phyloP scores from a whole-genome alignment of 1,139 yeast species.

The Blastobotrys capitulatus region DNA sequence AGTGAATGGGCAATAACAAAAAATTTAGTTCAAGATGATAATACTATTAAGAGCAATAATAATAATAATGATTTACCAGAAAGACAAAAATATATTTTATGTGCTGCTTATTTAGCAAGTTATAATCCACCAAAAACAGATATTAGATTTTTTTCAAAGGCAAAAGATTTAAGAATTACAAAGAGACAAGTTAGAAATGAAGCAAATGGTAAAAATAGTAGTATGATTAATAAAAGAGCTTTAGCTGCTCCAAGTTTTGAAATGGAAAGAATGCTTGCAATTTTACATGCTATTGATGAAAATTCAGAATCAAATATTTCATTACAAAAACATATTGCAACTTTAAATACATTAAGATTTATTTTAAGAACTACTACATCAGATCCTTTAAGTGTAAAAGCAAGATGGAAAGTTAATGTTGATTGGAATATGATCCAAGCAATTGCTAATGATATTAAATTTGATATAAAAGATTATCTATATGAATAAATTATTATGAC shows the following conservation, averaged over 20 bases:
- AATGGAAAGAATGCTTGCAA: constrained; percentile 62
- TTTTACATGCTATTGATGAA: constrained; percentile 49
- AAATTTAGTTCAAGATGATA: constrained; percentile 16
- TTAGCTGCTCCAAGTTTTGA: constrained; percentile 61
- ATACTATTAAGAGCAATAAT: neutral
- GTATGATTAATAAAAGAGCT: constrained; percentile 39
- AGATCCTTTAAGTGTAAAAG: constrained; percentile 56
- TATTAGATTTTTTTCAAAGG: constrained; percentile 52
- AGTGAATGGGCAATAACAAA: constrained; percentile 39
- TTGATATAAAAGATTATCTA: constrained; percentile 52
- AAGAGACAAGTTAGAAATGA: constrained; percentile 40
- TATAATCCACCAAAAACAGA: constrained; percentile 58
- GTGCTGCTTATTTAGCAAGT: constrained; percentile 70
- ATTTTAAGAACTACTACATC: constrained; percentile 42
- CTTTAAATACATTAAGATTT: constrained; percentile 51
- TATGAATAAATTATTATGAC: constrained; percentile 23
- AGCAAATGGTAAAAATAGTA: constrained; percentile 44
- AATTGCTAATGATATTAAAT: constrained; percentile 48
- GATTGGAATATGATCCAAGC: constrained; percentile 47
- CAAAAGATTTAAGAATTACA: constrained; percentile 46
- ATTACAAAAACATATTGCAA: constrained; percentile 54
- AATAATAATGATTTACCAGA: constrained; percentile 37
- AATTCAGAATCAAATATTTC: constrained; percentile 40
- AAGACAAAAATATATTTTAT: constrained; percentile 53
- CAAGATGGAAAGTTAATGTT: constrained; percentile 61